Percentiles rank a stretch among this genome's conserved stretches.
Conservation (phyloP, 176 grass and related monocot species). For the Carex cristatella region DNA sequence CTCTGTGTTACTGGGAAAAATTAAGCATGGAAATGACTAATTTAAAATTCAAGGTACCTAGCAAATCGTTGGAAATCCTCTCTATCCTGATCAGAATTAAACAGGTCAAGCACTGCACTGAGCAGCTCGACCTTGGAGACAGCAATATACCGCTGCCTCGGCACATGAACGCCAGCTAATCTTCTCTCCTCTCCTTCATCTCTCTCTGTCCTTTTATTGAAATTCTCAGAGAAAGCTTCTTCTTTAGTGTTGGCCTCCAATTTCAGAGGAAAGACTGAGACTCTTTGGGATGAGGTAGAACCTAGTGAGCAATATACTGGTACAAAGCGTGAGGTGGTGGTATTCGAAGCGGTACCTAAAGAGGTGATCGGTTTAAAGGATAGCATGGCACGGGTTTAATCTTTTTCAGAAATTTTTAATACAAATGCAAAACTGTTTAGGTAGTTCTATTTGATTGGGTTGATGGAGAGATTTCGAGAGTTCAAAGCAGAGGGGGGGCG, state of each 20-base stretch:
- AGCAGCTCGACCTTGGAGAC: constrained; percentile 64
- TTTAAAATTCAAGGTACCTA: constrained; percentile 24
- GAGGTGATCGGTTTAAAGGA: constrained; percentile 22
- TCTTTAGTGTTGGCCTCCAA: constrained; percentile 1
- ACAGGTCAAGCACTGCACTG: constrained; percentile 45
- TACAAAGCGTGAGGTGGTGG: neutral
- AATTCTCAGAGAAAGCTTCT: constrained; percentile 6
- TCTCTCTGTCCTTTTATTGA: neutral
- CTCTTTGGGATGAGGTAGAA: neutral
- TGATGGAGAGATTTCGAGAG: neutral
- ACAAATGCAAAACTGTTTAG: neutral
- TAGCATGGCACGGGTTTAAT: neutral
- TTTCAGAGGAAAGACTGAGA: constrained; percentile 15
- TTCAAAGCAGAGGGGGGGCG: neutral
- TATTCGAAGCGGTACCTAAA: neutral
- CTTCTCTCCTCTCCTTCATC: neutral
- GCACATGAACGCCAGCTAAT: constrained; percentile 61
- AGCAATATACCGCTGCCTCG: constrained; percentile 78
- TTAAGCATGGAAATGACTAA: too few relatives aligned
- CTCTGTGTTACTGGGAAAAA: too few relatives aligned
- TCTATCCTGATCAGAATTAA: constrained; percentile 33
- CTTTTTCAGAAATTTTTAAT: neutral
- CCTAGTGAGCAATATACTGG: constrained; percentile 1
- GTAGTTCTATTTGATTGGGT: neutral
- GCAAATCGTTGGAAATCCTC: constrained; percentile 57